Conservation (phyloP, 2,329 filamentous ascomycete genomes). For the Exophiala xenobiotica region DNA sequence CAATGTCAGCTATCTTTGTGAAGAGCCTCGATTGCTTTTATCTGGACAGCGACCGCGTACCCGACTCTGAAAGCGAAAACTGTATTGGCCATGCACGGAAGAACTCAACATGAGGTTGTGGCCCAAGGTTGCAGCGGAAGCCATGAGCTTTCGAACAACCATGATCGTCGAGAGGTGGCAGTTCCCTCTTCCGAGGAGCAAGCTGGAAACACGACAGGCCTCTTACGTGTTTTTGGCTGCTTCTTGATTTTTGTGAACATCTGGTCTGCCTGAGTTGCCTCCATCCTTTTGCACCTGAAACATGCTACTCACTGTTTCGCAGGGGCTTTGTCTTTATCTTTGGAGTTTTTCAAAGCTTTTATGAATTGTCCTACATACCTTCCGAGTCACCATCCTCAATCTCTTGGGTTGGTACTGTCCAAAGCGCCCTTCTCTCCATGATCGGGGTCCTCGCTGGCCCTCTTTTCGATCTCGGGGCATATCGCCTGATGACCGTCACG, state of each 20-base stretch:
- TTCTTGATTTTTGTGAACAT: slow-evolving; percentile 64
- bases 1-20: neutral
- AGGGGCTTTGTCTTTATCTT: slow-evolving; percentile 14
- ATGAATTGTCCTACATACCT: slow-evolving; percentile 68
- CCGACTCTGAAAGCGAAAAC: neutral
- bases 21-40: neutral
- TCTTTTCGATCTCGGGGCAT: slow-evolving; percentile 81
- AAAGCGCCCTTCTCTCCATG: slow-evolving; percentile 78
- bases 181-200: slow-evolving; percentile 52
- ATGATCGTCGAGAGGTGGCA: neutral
- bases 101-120: neutral
- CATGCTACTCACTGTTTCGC: neutral
- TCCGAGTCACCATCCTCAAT: slow-evolving; percentile 67
- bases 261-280: neutral
- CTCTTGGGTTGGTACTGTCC: slow-evolving; percentile 84
- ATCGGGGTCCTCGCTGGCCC: slow-evolving; percentile 82
- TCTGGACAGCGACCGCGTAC: neutral
- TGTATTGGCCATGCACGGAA: neutral
- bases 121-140: neutral
- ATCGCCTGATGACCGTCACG: slow-evolving; percentile 64
- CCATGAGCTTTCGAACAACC: neutral
- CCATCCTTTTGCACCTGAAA: neutral
- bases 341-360: slow-evolving; percentile 76
- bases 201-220: slow-evolving; percentile 73
- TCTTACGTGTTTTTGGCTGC: slow-evolving; percentile 79